Evolutionary conservation across 2,329 filamentous ascomycete genomes (phyloP).

Genomic region (Aaosphaeria arxii): DNA sequence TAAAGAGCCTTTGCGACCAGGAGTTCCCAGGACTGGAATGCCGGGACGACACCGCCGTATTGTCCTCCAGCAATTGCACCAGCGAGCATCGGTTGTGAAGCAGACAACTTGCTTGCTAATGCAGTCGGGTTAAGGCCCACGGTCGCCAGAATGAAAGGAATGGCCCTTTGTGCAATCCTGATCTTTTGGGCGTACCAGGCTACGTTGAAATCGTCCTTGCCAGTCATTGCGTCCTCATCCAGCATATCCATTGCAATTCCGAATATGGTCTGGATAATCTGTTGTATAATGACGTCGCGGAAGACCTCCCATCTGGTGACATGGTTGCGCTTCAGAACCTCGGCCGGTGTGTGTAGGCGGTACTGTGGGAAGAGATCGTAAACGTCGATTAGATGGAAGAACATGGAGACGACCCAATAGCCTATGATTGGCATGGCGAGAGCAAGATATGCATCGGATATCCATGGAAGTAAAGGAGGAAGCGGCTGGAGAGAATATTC

Average conservation of each 20-base stretch:
- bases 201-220: slow-evolving; percentile 80
- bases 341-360: slow-evolving; percentile 89
- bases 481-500: slow-evolving; percentile 71
- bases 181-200: slow-evolving; percentile 86
- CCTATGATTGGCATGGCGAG: slow-evolving; percentile 73
- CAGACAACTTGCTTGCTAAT: slow-evolving; percentile 71
- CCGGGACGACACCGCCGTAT: slow-evolving; percentile 71
- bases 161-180: slow-evolving; percentile 71
- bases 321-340: slow-evolving; percentile 83
- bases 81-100: slow-evolving; percentile 70
- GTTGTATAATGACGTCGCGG: slow-evolving; percentile 87
- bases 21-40: slow-evolving; percentile 84
- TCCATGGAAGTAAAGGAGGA: slow-evolving; percentile 69
- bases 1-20: slow-evolving; percentile 73
- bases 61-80: slow-evolving; percentile 74
- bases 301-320: slow-evolving; percentile 81
- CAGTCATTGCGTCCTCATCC: slow-evolving; percentile 70
- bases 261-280: slow-evolving; percentile 79
- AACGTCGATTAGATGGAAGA: slow-evolving; percentile 85
- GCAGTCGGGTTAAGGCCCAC: slow-evolving; percentile 74
- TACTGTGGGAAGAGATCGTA: slow-evolving; percentile 87
- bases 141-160: slow-evolving; percentile 68
- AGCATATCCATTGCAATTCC: slow-evolving; percentile 66
- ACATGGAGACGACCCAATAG: slow-evolving; percentile 83
- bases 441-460: slow-evolving; percentile 78